Evolutionary conservation across 2,329 filamentous ascomycete genomes (phyloP), one percentile per base, ranked within the genome.

Genomic region (Zelopaecilomyces penicillatus): DNA sequence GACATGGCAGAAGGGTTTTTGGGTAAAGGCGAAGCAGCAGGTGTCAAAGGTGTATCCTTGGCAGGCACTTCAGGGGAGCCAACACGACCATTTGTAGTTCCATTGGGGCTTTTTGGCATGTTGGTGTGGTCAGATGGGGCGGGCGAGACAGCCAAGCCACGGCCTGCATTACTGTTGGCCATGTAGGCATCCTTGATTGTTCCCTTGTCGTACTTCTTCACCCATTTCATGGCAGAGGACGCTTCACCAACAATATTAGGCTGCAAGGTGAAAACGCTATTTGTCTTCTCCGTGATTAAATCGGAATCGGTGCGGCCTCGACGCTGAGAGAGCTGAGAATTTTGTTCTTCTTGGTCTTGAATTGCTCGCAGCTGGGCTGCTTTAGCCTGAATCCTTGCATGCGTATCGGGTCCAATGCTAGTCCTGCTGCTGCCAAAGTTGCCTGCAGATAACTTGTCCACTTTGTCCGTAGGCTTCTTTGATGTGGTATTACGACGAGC

Each of bases 211-310:
- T 96, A 97, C 57, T 89, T 89, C 64, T 76, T 91, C 30, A 91
- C 88, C 93, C 93, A 98, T 64, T 95, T 95, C 82, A 98, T 84
- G 1, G 93, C 93, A 27, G 89, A 86, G 6, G 86, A 93, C 12
- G 90, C 91, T 62, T 95, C 93, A 43, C 75, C 88, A 57, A 90
- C 74, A 50, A 97, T 84, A 43, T 82, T 77, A 1, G 89, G 85
- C 60, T 95, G 90, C 39, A 97, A 70, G 3, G 89, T 95, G 58
- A 96, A 76, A 45, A 95, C 78, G 53, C 93, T 98, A 63, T 83
- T 90, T 3, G 89, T 96, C 74, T 94, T 95, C 45, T 69, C 76
- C 50, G 63, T 79, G 71, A 65, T 76, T 63, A 64, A 63, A 52
- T 70, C 79, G 55, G 62, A 73, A 61, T 75, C 83, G 54, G 64